Base-by-base conservation (phyloP, 371 early-diverging fungal species). In the Sporodiniella umbellata region DNA sequence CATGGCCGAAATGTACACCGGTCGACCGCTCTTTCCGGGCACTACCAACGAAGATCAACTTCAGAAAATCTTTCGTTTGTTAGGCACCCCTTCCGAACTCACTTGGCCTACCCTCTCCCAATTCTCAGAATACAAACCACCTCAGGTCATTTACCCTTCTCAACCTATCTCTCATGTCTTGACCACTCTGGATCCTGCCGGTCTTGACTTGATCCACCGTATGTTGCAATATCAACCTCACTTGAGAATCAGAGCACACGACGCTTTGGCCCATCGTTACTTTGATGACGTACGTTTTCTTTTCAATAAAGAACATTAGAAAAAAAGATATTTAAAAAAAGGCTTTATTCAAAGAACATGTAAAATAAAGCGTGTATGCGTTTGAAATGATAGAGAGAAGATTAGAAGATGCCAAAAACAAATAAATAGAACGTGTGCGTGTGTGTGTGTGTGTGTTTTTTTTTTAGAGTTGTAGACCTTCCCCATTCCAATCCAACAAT, bases 11-110 rank as follows among this genome's bases (percentile, higher is more conserved):
- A 95, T 94, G 90, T 90, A 81, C 54, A 78, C 89, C 4, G 97
- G 99, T 2, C 68, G 90, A 35, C 98, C 99, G 2, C 70, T 99
- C 28, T 99, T 98, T 66, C 93, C 98, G 11, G 99, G 99, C 35
- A 89, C 88, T 33, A 90, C 87, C 57, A 93, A 90, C 54, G 82
- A 87, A 49, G 96, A 98, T 70, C 95, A 98, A 66, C 72, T 98
- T 26, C 55, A 82, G 50, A 84, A 85, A 66, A 96, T 98, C 40
- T 95, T 93, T 74, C 79, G 88, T 38, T 66, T 90, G 26, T 77
- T 94, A 75, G 95, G 95, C 25, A 95, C 94, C 7, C 95, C 94
- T 0, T 87, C 74, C 12, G 92, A 90, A 63, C 71, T 80, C 43
- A 88, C 89, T 4, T 88, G 90, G 99, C 94, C 94, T 1, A 83